phyloP scores from a whole-genome alignment of 306 rosid genomes.

The Leucaena leucocephala region DNA sequence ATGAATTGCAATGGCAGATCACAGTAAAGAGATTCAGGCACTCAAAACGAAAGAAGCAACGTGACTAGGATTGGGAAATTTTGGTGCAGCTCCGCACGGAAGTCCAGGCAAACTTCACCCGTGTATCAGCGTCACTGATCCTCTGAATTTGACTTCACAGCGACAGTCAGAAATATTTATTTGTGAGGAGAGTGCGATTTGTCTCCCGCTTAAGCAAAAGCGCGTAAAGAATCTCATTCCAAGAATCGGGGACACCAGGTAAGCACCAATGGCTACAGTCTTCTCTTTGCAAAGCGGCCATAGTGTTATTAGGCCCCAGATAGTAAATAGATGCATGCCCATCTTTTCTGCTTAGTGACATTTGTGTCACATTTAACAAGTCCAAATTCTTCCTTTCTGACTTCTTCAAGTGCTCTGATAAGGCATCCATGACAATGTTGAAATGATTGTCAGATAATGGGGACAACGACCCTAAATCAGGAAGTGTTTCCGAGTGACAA shows the following conservation, averaged over 20 bases:
- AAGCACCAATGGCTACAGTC: conserved; percentile 99
- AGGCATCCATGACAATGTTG: conserved; percentile 45
- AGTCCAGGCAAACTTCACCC: conserved; percentile 25
- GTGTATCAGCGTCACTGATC: neutral
- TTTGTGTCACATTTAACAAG: conserved; percentile 66
- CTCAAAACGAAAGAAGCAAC: conserved; percentile 20
- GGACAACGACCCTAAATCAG: conserved; percentile 58
- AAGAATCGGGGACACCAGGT: conserved; percentile 93
- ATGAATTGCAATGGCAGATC: conserved; percentile 30
- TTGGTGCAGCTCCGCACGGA: conserved; percentile 21
- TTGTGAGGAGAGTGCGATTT: conserved; percentile 3
- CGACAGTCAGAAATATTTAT: conserved; percentile 35
- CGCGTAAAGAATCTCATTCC: conserved; percentile 84
- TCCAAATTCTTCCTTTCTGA: conserved; percentile 52
- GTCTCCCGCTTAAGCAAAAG: conserved; percentile 56
- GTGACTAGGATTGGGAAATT: neutral
- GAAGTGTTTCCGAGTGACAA: conserved; percentile 76
- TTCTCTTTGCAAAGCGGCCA: conserved; percentile 66
- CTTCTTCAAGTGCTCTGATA: conserved; percentile 48
- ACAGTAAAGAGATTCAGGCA: conserved; percentile 33
- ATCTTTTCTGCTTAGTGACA: conserved; percentile 78
- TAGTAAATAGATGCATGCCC: conserved; percentile 84
- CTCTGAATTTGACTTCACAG: conserved; percentile 1
- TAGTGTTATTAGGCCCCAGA: conserved; percentile 46
- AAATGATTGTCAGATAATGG: conserved; percentile 46